Percentiles rank a stretch among this genome's conserved stretches.
These are phyloP conservation scores for Secale cereale DNA, from an alignment of 176 grass and related monocot species.

Conservation along the genomic window DNA sequence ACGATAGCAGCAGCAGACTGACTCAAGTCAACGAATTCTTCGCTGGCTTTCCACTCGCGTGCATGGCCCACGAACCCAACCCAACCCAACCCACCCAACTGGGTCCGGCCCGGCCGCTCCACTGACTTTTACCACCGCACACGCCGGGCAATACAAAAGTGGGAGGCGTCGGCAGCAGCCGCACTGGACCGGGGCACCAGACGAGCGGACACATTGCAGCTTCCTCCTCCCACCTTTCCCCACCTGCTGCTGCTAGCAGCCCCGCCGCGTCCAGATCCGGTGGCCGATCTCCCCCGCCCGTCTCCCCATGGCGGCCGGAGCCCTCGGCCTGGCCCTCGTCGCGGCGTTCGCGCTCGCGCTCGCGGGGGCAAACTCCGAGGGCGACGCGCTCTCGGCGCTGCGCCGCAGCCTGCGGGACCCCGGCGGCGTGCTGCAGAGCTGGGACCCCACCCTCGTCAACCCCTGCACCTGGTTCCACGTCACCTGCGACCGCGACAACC, in stretches of 20 bases:
- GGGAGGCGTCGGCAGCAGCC: not conserved
- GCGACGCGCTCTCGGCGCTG: conserved; percentile 80
- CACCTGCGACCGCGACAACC: conserved; percentile 78
- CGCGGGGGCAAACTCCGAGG: conserved; percentile 70
- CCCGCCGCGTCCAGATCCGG: conserved; percentile 30
- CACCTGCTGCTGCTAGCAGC: not conserved
- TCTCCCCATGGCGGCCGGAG: conserved; percentile 9
- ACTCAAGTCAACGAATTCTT: not conserved
- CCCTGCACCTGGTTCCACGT: conserved; percentile 99
- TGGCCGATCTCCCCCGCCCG: not conserved
- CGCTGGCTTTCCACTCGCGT: not conserved
- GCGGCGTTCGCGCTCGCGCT: conserved; percentile 23
- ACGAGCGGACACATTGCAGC: not conserved
- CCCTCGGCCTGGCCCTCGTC: conserved; percentile 19
- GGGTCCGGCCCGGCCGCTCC: conserved; percentile 15
- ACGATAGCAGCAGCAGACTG: too few species aligned
- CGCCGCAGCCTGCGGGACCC: conserved; percentile 78
- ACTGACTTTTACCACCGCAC: not conserved
- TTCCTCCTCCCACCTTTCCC: not conserved
- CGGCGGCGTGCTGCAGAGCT: conserved; percentile 89
- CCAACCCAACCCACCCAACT: conserved; percentile 30
- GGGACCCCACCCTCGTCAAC: conserved; percentile 94
- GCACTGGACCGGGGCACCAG: not conserved
- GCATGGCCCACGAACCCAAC: conserved; percentile 24
- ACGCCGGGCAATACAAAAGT: conserved; percentile 24